phyloP scores from a whole-genome alignment of 2,329 filamentous ascomycete species.

The Ophiostoma piceae region DNA sequence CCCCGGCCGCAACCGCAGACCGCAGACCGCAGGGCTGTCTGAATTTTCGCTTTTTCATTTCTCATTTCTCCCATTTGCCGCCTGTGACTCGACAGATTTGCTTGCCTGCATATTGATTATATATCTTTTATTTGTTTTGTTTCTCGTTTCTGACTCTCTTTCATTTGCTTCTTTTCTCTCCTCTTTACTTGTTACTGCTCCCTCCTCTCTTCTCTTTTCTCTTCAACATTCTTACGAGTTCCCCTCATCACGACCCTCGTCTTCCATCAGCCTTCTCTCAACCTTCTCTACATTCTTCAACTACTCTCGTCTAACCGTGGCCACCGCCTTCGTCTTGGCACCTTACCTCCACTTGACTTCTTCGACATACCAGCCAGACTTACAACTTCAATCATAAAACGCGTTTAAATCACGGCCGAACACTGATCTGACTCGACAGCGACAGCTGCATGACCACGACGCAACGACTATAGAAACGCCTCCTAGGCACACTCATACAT shows the following conservation, averaged over 20 bases:
- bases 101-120: background rate
- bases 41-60: conserved; percentile 11
- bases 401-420: background rate
- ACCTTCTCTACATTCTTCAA: background rate
- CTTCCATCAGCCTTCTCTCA: background rate
- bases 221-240: background rate
- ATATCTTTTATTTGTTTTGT: background rate
- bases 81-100: conserved; percentile 14
- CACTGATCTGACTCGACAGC: background rate
- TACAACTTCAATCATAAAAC: background rate
- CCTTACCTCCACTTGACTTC: background rate
- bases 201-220: background rate
- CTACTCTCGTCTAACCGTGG: background rate
- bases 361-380: conserved; percentile 4
- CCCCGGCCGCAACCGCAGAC: conserved; percentile 12
- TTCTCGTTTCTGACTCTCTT: background rate
- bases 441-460: background rate
- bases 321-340: conserved; percentile 4
- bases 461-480: background rate
- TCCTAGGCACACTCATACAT: background rate
- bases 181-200: background rate
- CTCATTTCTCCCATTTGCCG: background rate
- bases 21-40: conserved; percentile 15
- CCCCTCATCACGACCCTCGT: background rate
- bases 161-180: background rate